phyloP scores from a whole-genome alignment of 176 grass and related monocot species.

The Triticum dicoccoides region DNA sequence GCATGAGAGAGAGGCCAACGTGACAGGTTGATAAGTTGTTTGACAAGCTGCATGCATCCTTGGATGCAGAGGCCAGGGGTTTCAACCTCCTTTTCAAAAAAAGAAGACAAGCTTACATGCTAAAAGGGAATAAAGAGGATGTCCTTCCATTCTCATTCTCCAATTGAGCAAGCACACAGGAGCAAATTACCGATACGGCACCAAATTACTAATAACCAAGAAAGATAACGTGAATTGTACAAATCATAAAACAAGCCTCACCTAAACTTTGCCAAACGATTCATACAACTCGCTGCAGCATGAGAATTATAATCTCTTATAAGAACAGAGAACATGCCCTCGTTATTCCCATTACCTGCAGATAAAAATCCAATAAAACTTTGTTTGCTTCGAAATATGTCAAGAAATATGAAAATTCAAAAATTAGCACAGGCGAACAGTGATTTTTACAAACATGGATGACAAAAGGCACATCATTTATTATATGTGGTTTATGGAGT shows the following conservation, averaged over 20 bases:
- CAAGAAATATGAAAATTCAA: conserved; percentile 8
- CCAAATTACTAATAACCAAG: neutral
- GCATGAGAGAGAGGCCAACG: no score
- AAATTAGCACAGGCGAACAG: neutral
- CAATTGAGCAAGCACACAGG: neutral
- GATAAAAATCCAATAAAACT: conserved; percentile 24
- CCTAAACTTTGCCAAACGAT: conserved; percentile 97
- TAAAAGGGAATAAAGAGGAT: neutral
- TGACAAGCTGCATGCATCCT: no score
- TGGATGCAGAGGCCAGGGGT: no score
- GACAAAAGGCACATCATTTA: neutral
- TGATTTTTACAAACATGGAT: neutral
- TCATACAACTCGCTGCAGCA: conserved; percentile 98
- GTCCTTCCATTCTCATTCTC: conserved; percentile 1
- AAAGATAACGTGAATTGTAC: neutral
- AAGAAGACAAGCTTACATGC: no score
- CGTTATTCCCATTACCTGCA: conserved; percentile 92
- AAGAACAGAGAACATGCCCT: conserved; percentile 86
- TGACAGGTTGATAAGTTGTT: no score
- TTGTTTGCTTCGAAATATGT: conserved; percentile 28
- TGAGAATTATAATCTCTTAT: conserved; percentile 98
- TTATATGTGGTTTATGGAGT: neutral
- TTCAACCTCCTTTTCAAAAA: no score
- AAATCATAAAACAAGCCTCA: conserved; percentile 28
- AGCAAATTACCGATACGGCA: neutral